Evolutionary conservation across 805 yeast species (phyloP).

Genomic region (Blastobotrys americana): DNA sequence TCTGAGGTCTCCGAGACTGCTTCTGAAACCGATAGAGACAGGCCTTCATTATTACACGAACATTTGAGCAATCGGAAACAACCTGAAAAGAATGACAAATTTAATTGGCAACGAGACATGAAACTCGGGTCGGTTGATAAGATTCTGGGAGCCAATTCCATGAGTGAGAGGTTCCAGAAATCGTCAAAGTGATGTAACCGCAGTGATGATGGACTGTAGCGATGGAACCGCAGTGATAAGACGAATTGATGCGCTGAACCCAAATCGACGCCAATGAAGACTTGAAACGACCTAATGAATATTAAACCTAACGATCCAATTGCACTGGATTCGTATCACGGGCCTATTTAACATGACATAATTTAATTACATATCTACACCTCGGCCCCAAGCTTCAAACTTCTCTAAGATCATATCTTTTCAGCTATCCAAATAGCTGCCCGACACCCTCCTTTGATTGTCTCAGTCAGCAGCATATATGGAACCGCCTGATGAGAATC

Average conservation of each 20-base stretch:
- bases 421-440: slow-evolving; percentile 93
- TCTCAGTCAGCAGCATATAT: slow-evolving; percentile 79
- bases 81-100: slow-evolving; percentile 5
- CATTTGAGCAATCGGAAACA: slow-evolving; percentile 9
- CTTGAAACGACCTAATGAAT: too few species aligned
- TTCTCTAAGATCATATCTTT: slow-evolving; percentile 43
- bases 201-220: too few species aligned
- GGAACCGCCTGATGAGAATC: slow-evolving; percentile 94
- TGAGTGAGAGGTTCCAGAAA: not conserved
- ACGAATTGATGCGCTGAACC: too few species aligned
- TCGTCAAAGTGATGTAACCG: too few species aligned
- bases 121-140: not conserved
- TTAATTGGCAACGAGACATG: slow-evolving; percentile 11
- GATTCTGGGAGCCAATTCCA: not conserved
- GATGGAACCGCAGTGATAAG: too few species aligned
- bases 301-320: too few species aligned
- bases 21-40: not conserved
- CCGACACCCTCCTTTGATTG: slow-evolving; percentile 72
- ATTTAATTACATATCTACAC: too few species aligned
- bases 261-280: too few species aligned
- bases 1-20: not conserved
- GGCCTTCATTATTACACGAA: slow-evolving; percentile 13
- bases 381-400: not conserved
- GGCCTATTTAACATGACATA: too few species aligned
- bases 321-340: too few species aligned